These are phyloP conservation scores for Claviceps monticola DNA, from an alignment of 2,329 filamentous ascomycete species.

Conservation along the genomic window DNA sequence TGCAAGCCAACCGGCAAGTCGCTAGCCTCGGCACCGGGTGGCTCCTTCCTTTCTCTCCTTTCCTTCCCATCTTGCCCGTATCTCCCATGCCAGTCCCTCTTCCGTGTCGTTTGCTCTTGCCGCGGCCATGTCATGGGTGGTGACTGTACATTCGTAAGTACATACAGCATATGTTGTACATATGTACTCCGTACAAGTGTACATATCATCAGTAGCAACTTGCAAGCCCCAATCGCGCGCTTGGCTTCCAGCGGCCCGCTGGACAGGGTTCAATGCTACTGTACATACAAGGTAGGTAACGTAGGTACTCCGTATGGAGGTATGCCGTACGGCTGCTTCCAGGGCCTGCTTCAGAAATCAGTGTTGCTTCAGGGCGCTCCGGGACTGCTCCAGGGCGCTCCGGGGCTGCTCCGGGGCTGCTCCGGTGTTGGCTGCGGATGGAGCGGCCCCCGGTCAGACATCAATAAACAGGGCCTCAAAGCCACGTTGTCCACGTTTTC, in stretches of 20 bases:
- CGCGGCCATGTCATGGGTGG: not conserved
- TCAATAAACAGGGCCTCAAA: not conserved
- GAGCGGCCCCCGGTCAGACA: too few relatives aligned
- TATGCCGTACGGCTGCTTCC: not conserved
- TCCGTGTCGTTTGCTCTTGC: not conserved
- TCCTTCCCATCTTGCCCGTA: not conserved
- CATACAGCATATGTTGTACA: too few relatives aligned
- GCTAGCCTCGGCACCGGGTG: not conserved
- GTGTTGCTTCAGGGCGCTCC: too few relatives aligned
- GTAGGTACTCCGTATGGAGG: not conserved
- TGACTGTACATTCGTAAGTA: too few relatives aligned
- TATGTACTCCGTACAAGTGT: too few relatives aligned
- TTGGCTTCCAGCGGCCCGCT: not conserved
- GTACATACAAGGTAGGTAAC: not conserved
- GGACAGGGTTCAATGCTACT: not conserved
- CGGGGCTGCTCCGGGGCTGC: too few relatives aligned
- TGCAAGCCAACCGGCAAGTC: too few relatives aligned
- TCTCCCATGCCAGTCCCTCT: not conserved
- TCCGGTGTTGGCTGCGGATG: too few relatives aligned
- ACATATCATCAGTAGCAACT: too few relatives aligned
- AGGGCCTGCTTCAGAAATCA: not conserved
- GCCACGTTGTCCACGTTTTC: not conserved
- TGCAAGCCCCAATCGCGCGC: not conserved
- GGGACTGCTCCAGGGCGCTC: too few relatives aligned
- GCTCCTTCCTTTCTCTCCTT: not conserved